These are phyloP conservation scores for Sugiyamaella neomexicana DNA, from an alignment of 1,139 yeast genomes.

Conservation along the genomic window DNA sequence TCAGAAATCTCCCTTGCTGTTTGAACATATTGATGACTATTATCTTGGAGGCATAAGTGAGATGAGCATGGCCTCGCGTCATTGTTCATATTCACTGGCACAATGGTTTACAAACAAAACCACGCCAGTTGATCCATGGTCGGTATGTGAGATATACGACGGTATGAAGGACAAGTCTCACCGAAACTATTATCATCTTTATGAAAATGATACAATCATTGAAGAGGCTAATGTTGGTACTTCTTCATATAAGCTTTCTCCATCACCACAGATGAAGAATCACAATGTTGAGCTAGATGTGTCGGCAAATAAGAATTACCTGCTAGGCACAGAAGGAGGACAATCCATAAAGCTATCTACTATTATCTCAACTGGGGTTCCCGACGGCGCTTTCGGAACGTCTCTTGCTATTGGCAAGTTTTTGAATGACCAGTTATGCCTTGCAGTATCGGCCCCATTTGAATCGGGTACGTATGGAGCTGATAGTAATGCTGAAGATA, in stretches of 20 bases:
- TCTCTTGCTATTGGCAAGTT: constrained; percentile 46
- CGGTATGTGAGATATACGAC: constrained; percentile 45
- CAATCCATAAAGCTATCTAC: constrained; percentile 15
- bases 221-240: neutral
- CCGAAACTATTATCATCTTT: constrained; percentile 1
- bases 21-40: constrained; percentile 47
- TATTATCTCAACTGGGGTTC: constrained; percentile 31
- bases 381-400: constrained; percentile 44
- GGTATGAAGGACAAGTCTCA: constrained; percentile 26
- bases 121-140: constrained; percentile 43
- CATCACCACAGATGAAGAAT: neutral
- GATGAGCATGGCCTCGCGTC: constrained; percentile 43
- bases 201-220: constrained; percentile 4
- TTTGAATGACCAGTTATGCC: constrained; percentile 38
- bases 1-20: constrained; percentile 47
- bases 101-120: constrained; percentile 45
- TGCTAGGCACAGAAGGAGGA: neutral
- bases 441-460: constrained; percentile 53
- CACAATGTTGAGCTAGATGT: neutral
- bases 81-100: constrained; percentile 43
- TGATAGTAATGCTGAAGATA: constrained; percentile 12
- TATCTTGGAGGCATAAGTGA: constrained; percentile 55
- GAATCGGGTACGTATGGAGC: constrained; percentile 35
- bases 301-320: neutral
- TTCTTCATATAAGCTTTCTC: neutral